Percentiles rank a stretch among this genome's conserved stretches.
Evolutionary conservation across 2,329 filamentous ascomycete genomes (phyloP).

Genomic region (Zymoseptoria ardabiliae): DNA sequence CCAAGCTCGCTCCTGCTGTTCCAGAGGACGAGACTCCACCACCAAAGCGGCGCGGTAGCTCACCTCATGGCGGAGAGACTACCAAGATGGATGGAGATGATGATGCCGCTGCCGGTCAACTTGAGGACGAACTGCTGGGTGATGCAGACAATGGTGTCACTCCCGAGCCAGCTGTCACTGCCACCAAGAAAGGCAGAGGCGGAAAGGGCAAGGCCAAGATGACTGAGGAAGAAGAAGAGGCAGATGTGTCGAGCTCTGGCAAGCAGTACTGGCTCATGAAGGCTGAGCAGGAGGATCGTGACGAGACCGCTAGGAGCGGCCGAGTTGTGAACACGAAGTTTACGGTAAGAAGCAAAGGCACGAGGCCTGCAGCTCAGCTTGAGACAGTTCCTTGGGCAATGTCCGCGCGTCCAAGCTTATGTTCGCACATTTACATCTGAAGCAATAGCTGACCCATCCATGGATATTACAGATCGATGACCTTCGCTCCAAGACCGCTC

Average conservation of each 20-base stretch:
- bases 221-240: slow-evolving; percentile 5
- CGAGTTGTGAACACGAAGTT: slow-evolving; percentile 85
- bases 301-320: slow-evolving; percentile 60
- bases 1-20: slow-evolving; percentile 8
- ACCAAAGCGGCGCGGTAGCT: slow-evolving; percentile 24
- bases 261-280: slow-evolving; percentile 44
- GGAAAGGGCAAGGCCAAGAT: slow-evolving; percentile 15
- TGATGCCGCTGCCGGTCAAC: slow-evolving; percentile 23
- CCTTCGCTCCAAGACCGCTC: slow-evolving; percentile 60
- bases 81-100: slow-evolving; percentile 25
- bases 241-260: slow-evolving; percentile 6
- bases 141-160: slow-evolving; percentile 9
- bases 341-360: slow-evolving; percentile 38
- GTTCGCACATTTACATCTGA: too few relatives aligned
- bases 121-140: slow-evolving; percentile 24
- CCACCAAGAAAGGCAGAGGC: slow-evolving; percentile 9
- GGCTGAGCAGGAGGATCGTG: slow-evolving; percentile 69
- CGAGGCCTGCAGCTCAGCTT: too few relatives aligned
- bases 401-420: too few relatives aligned
- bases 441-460: too few relatives aligned
- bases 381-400: too few relatives aligned
- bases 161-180: slow-evolving; percentile 10
- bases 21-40: slow-evolving; percentile 13
- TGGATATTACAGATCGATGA: slow-evolving; percentile 60
- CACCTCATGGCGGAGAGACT: slow-evolving; percentile 25